phyloP scores from a whole-genome alignment of 495 filamentous ascomycete genomes.

The Annulohypoxylon stygium region DNA sequence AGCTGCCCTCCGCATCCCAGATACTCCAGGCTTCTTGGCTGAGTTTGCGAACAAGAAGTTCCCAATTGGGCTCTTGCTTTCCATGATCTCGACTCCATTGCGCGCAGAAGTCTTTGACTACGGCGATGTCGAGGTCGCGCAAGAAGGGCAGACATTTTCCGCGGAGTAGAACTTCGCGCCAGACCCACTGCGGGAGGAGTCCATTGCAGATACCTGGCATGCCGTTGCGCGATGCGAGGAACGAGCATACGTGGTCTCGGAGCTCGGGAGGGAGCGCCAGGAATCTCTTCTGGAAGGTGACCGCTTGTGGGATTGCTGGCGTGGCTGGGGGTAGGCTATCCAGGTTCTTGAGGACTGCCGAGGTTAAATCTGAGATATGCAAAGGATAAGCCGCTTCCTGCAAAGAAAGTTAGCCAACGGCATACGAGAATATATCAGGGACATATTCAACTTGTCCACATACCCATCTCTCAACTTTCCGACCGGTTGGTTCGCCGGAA shows the following conservation, averaged over 20 bases:
- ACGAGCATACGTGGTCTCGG: constrained; percentile 24
- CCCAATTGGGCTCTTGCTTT: constrained; percentile 33
- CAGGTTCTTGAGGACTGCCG: constrained; percentile 25
- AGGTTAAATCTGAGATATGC: constrained; percentile 6
- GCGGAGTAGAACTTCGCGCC: constrained; percentile 28
- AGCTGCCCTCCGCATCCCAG: constrained; percentile 35
- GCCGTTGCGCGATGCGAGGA: constrained; percentile 15
- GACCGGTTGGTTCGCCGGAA: neutral
- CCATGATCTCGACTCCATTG: constrained; percentile 1
- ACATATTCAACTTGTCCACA: neutral
- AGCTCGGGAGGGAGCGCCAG: constrained; percentile 16
- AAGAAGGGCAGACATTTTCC: constrained; percentile 29
- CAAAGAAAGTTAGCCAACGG: neutral
- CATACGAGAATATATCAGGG: neutral
- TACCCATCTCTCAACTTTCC: constrained; percentile 29
- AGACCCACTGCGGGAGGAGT: constrained; percentile 26
- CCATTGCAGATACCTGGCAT: constrained; percentile 24
- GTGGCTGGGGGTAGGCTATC: constrained; percentile 10
- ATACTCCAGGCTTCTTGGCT: constrained; percentile 34
- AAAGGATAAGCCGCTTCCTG: constrained; percentile 32
- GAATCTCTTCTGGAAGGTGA: constrained; percentile 20
- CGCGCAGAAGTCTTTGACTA: constrained; percentile 13
- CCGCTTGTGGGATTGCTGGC: neutral
- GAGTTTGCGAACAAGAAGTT: constrained; percentile 32
- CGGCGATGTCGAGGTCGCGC: neutral